phyloP scores from a whole-genome alignment of 1,284 basidiomycete species.

The Anthracocystis walkeri region DNA sequence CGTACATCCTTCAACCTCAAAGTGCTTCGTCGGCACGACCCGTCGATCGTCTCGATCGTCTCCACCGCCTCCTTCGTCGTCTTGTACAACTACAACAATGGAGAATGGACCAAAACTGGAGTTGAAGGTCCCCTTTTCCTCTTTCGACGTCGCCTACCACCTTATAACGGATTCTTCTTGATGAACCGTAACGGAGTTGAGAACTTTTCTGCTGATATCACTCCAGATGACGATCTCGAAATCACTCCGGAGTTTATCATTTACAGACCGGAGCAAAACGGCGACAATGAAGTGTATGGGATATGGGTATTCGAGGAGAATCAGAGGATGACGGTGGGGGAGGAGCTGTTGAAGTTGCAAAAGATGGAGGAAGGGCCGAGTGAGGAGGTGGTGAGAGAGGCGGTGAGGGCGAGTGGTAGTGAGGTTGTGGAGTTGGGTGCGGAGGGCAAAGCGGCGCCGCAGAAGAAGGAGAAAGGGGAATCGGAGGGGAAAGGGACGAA shows the following conservation, averaged over 20 bases:
- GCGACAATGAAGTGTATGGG: constrained; percentile 74
- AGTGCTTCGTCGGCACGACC: constrained; percentile 82
- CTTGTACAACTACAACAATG: constrained; percentile 67
- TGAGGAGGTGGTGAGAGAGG: constrained; percentile 24
- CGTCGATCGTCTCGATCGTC: constrained; percentile 81
- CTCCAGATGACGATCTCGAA: constrained; percentile 82
- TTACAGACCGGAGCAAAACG: constrained; percentile 75
- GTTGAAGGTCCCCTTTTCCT: constrained; percentile 90
- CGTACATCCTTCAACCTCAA: constrained; percentile 76
- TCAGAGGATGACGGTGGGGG: constrained; percentile 77
- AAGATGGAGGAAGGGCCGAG: constrained; percentile 40
- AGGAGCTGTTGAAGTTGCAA: constrained; percentile 62
- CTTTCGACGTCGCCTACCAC: constrained; percentile 79
- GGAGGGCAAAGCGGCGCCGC: background rate
- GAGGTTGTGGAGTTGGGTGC: constrained; percentile 2
- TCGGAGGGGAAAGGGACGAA: constrained; percentile 15
- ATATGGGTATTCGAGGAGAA: constrained; percentile 83
- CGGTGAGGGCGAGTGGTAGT: constrained; percentile 10
- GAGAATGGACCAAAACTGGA: constrained; percentile 78
- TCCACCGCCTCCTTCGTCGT: constrained; percentile 84
- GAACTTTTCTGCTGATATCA: constrained; percentile 81
- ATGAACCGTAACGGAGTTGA: constrained; percentile 87
- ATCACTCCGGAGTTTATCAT: constrained; percentile 76
- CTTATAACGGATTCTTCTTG: constrained; percentile 86
- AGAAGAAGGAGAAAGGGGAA: constrained; percentile 14